phyloP scores from a whole-genome alignment of 805 yeast genomes.

The Pichia eremophila region DNA sequence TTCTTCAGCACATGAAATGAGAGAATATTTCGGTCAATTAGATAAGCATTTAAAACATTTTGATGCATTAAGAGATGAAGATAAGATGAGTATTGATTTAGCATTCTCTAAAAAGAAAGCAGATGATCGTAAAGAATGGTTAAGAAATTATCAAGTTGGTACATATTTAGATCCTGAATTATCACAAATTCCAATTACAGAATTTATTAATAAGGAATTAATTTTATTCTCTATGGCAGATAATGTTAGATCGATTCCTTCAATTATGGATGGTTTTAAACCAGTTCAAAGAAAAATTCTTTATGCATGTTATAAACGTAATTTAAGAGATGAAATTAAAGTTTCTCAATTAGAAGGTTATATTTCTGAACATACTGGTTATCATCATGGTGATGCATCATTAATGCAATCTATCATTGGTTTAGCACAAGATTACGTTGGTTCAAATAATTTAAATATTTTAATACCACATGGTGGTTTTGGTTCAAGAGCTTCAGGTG shows the following conservation, averaged over 20 bases:
- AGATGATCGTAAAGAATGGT: conserved; percentile 96
- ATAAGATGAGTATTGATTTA: conserved; percentile 69
- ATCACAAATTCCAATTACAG: conserved; percentile 75
- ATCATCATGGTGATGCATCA: conserved; percentile 92
- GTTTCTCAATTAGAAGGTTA: conserved; percentile 89
- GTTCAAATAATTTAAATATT: conserved; percentile 79
- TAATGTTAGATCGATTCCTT: conserved; percentile 90
- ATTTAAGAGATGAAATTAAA: conserved; percentile 67
- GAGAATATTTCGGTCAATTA: conserved; percentile 78
- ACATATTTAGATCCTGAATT: conserved; percentile 79
- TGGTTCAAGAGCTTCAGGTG: conserved; percentile 94
- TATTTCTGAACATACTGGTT: conserved; percentile 80
- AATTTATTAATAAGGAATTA: conserved; percentile 89
- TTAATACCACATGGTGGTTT: conserved; percentile 89
- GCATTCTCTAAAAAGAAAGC: conserved; percentile 94
- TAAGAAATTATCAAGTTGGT: conserved; percentile 84
- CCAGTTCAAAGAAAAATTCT: conserved; percentile 95
- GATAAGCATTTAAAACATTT: conserved; percentile 82
- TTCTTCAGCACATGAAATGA: conserved; percentile 70
- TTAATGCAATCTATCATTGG: conserved; percentile 86
- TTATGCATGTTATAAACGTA: conserved; percentile 79
- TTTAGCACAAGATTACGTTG: conserved; percentile 90
- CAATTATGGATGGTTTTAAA: conserved; percentile 87
- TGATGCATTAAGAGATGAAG: conserved; percentile 71
- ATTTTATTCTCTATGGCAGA: conserved; percentile 96